Conservation (phyloP, 139 green algal genomes). For the Chlamydomonas eustigma region DNA sequence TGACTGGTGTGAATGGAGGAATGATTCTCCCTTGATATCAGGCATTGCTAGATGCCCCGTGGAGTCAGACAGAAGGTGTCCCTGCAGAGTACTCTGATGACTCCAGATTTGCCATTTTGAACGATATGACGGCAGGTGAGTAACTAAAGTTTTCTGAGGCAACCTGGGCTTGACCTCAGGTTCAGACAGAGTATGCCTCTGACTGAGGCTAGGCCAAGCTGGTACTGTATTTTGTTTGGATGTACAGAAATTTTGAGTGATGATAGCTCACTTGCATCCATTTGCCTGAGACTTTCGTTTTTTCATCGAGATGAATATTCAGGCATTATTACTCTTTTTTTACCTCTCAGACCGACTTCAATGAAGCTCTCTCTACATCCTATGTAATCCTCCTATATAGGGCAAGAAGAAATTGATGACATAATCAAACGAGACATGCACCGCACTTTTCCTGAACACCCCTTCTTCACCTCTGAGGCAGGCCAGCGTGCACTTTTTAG, state of each 20-base stretch:
- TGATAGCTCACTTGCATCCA: neutral
- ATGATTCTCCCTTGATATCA: slow-evolving; percentile 51
- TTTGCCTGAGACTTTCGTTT: too few relatives aligned
- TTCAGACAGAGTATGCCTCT: neutral
- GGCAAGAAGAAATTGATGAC: slow-evolving; percentile 80
- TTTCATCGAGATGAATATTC: too few relatives aligned
- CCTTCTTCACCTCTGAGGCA: slow-evolving; percentile 65
- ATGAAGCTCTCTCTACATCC: too few relatives aligned
- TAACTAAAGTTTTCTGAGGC: too few relatives aligned
- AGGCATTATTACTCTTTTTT: too few relatives aligned
- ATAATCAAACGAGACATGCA: slow-evolving; percentile 87
- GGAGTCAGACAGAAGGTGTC: neutral
- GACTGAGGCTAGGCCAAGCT: neutral
- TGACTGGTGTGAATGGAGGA: slow-evolving; percentile 12
- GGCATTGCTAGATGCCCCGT: slow-evolving; percentile 55
- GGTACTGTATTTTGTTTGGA: neutral
- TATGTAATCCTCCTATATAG: too few relatives aligned
- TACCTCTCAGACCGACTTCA: too few relatives aligned
- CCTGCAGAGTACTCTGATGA: slow-evolving; percentile 21
- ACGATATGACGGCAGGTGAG: slow-evolving; percentile 64
- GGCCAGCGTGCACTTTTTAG: slow-evolving; percentile 78
- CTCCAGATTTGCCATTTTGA: slow-evolving; percentile 60
- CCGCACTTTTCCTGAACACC: slow-evolving; percentile 92
- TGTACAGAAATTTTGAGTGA: neutral
- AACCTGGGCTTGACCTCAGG: too few relatives aligned